A percentile compares a stretch with the other conserved stretches of the same genome.
phyloP scores from a whole-genome alignment of 805 yeast genomes.

The Brettanomyces bruxellensis region DNA sequence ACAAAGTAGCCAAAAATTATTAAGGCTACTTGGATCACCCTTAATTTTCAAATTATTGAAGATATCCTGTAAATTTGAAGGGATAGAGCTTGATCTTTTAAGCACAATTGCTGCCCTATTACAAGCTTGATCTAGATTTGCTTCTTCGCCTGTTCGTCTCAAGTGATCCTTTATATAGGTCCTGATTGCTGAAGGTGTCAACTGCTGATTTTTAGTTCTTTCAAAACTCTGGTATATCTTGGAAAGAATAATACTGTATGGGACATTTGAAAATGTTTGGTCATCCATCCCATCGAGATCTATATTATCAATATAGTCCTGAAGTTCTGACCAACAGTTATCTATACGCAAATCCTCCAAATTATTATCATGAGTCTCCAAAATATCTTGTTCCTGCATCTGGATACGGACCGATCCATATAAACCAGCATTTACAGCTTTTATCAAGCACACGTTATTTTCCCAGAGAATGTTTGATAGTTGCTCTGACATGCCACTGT shows the following conservation, averaged over 20 bases:
- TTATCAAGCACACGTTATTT: conserved; percentile 44
- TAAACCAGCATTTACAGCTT: conserved; percentile 48
- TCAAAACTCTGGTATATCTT: conserved; percentile 42
- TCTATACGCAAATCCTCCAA: conserved; percentile 60
- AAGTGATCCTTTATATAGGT: conserved; percentile 4
- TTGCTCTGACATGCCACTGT: conserved; percentile 19
- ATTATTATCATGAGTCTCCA: conserved; percentile 62
- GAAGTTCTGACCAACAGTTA: conserved; percentile 63
- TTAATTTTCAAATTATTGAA: conserved; percentile 14
- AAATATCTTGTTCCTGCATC: conserved; percentile 49
- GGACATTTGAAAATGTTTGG: conserved; percentile 50
- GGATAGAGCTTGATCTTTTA: conserved; percentile 26
- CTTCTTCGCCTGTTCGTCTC: conserved; percentile 12
- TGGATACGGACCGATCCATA: conserved; percentile 51
- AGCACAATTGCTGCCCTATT: conserved; percentile 38
- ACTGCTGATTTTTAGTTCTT: background rate
- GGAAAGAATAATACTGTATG: conserved; percentile 54
- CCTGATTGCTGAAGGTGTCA: conserved; percentile 13
- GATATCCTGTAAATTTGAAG: conserved; percentile 18
- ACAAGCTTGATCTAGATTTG: conserved; percentile 24
- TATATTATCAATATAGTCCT: conserved; percentile 38
- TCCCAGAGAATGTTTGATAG: conserved; percentile 26
- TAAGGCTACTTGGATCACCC: conserved; percentile 8
- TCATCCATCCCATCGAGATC: conserved; percentile 39
- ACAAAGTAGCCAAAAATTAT: conserved; percentile 52